Evolutionary conservation across 306 rosid species (phyloP).

Genomic region (Malus asiatica): DNA sequence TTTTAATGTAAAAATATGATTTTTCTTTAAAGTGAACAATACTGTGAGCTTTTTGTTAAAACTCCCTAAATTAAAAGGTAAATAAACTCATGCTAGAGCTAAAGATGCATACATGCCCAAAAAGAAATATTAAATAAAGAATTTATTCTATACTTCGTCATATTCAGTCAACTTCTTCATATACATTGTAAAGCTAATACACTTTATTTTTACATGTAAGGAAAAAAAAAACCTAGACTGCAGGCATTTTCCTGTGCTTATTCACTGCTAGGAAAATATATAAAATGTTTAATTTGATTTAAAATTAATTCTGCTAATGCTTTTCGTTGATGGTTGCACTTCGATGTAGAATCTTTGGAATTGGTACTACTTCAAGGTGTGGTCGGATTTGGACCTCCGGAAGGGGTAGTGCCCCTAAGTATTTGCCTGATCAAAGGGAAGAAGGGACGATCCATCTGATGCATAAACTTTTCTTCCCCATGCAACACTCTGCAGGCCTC

Average conservation of each 20-base stretch:
- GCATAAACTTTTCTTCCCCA: neutral
- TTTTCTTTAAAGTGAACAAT: no score
- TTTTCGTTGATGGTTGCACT: neutral
- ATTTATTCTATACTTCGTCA: neutral
- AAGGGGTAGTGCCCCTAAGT: neutral
- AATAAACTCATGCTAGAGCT: no score
- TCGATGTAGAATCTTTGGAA: neutral
- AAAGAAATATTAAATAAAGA: no score
- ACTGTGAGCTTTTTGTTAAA: no score
- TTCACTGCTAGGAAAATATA: neutral
- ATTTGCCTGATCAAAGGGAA: neutral
- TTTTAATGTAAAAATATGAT: no score
- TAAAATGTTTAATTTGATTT: neutral
- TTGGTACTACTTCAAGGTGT: neutral
- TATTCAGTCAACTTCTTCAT: neutral
- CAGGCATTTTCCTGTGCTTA: neutral
- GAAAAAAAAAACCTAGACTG: neutral
- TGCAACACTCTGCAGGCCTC: conserved; percentile 8
- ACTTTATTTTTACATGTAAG: neutral
- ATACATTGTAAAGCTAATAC: neutral
- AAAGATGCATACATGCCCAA: no score
- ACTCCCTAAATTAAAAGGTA: no score
- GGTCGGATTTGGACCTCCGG: neutral
- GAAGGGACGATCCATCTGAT: neutral
- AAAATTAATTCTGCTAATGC: neutral